Base-by-base conservation (phyloP, 306 rosid genomes). In the Prunus dulcis region DNA sequence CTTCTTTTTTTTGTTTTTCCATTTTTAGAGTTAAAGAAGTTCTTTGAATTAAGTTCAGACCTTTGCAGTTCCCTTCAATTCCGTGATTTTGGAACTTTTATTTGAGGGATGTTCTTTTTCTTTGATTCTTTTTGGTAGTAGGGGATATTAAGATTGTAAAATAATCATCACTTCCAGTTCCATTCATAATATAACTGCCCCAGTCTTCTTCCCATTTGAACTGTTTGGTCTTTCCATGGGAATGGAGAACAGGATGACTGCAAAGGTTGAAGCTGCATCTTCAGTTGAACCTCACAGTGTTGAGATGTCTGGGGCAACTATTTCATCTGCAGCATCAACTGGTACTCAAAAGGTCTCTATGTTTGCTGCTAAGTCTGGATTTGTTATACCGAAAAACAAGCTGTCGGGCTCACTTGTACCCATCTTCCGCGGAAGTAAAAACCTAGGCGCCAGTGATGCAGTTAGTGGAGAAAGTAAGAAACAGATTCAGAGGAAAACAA, bases 371-470 rank as follows among this genome's bases (percentile, higher is more conserved):
- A 95, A 90, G 84, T 80, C 92, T 76, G 97, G 99, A 25, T 95
- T 95, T 89, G 97, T 92, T 67, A 95, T 95, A 65, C 98, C 97
- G 0, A 95, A 88, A 87, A 95, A 95, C 82, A 92, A 95, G 86
- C 81, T 95, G 69, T 90, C 93, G 2, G 98, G 98, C 61, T 92
- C 98, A 13, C 74, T 92, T 64, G 90, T 95, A 58, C 98, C 98
- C 15, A 58, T 87, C 56, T 88, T 86, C 46, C 90, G 90, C 60
- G 91, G 92, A 79, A 81, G 79, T 30, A 86, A 82, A 77, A 88
- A 81, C 32, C 79, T 47, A 9, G 93, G 91, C 75, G 81, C 74
- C 41, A 53, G 76, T 34, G 94, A 89, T 78, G 43, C 80, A 28
- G 63, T 77, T 81, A 74, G 76, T 74, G 91, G 88, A 63, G 94